Base-by-base conservation (phyloP, 1,139 yeast genomes). In the Diutina rugosa region DNA sequence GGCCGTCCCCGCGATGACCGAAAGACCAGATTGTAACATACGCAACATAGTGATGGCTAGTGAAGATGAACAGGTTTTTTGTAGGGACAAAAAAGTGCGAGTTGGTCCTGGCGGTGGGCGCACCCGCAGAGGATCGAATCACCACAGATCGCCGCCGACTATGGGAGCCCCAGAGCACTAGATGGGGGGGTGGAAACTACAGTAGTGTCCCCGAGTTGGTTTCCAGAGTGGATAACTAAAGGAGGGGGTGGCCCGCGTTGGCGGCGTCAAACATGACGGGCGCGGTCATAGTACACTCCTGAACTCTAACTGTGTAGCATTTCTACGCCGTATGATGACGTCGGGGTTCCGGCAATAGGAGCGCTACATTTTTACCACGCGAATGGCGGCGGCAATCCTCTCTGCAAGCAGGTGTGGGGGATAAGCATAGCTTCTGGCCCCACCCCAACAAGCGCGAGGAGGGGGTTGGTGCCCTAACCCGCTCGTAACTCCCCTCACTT, bases 1-100 rank as follows among this genome's bases (percentile, higher is more conserved):
- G 1, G 97, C 96, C 18, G 96, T 82, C 56, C 99, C 99, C 7
- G 97, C 95, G 54, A 90, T 93, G 6, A 95, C 93, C 26, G 98
- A 90, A 55, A 93, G 81, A 57, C 96, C 82, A 59, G 91, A 87
- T 76, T 87, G 93, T 60, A 87, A n/a, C 16, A 28, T 28, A 49
- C 53, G 53, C 28, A 49, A 49, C 53, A 49, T 49, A 30, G n/a
- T 30, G 28, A 32, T 16, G 53, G 18, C 26, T 44, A 10, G 46
- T 18, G 28, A n/a, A 16, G 46, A 18, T n/a, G 18, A 44, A 44
- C 26, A 44, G 46, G 46, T n/a, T 44, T 44, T n/a, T 44, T n/a
- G 18, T 9, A 41, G 16, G n/a, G 41, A 10, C 41, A 35, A 35
- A 35, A 35, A 35, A 35, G 41, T 35, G 41, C 41, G 41, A 35